phyloP scores from a whole-genome alignment of 2,329 filamentous ascomycete genomes.

The Monilinia fructicola region DNA sequence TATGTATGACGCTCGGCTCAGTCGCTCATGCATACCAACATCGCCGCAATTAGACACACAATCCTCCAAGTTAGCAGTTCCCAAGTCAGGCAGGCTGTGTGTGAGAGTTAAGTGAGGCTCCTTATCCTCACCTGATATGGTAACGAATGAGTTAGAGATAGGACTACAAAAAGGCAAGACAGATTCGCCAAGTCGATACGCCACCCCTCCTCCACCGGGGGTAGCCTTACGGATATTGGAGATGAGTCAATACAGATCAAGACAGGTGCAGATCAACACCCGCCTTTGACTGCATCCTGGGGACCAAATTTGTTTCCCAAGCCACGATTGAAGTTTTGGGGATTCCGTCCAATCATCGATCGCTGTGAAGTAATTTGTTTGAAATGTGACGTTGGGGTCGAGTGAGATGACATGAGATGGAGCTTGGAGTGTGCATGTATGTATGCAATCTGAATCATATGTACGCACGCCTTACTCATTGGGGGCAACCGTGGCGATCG shows the following conservation, averaged over 20 bases:
- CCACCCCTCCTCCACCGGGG: slow-evolving; percentile 1
- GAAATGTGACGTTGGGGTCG: not conserved
- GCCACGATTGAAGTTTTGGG: not conserved
- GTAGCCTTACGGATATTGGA: not conserved
- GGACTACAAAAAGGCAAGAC: not conserved
- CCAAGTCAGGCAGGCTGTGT: not conserved
- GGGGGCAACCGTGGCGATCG: not conserved
- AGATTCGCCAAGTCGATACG: not conserved
- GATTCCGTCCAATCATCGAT: not conserved
- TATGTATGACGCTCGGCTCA: not conserved
- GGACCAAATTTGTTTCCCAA: not conserved
- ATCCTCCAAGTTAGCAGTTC: not conserved
- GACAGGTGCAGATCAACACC: not conserved
- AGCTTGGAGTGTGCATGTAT: not conserved
- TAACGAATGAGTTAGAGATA: not conserved
- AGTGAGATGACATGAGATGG: not conserved
- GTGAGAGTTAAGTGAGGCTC: not conserved
- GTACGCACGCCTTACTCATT: not conserved
- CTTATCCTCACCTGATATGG: not conserved
- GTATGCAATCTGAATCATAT: not conserved
- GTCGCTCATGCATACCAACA: not conserved
- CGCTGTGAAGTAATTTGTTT: too few relatives aligned
- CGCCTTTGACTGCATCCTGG: too few relatives aligned
- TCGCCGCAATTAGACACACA: not conserved
- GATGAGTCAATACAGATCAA: not conserved